Base-by-base conservation (phyloP, 1,139 yeast species). In the Suhomyces ambrosiae region DNA sequence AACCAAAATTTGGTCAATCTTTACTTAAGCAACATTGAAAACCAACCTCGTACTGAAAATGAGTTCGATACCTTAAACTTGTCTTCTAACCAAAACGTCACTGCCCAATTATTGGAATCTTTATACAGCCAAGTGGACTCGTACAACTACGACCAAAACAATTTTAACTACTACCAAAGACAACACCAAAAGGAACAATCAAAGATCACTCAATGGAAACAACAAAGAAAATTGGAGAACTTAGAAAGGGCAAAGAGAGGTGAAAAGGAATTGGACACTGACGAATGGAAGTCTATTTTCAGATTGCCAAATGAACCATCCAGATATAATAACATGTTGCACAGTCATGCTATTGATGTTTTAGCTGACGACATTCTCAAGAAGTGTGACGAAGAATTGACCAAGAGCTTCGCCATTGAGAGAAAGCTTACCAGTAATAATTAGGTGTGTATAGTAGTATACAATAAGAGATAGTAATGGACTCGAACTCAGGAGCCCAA, bases 91-190 rank as follows among this genome's bases (percentile, higher is more conserved):
- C 73, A 69, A 37, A 65, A 66, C 48, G 68, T 67, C 44, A 69
- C 74, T 31, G 65, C 74, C 16, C 75, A 71, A 52, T 65, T 71
- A 51, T 76, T 84, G 46, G 95, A 86, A 57, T 77, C 79, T 32
- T 72, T 88, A 52, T 76, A 82, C 55, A 85, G 83, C 41, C 80
- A 88, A 37, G 77, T 86, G 31, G 95, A 88, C 60, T 81, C 84
- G 33, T 82, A 80, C 68, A 83, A 83, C 65, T 82, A 82, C 56
- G 94, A 86, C 56, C 87, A 86, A 60, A 83, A 85, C 51, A 86
- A 83, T 64, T 82, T 84, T 71, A 86, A 86, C 68, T 82, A 82
- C 61, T 87, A 81, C 68, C 95, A 86, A 66, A 80, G 95, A 68
- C 83, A 80, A 54, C 70, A 79, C 48, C 78, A 82, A 37, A 79